Percentiles rank a stretch among this genome's conserved stretches.
Conservation (phyloP, 2,329 filamentous ascomycete genomes). For the Fusarium sp. region DNA sequence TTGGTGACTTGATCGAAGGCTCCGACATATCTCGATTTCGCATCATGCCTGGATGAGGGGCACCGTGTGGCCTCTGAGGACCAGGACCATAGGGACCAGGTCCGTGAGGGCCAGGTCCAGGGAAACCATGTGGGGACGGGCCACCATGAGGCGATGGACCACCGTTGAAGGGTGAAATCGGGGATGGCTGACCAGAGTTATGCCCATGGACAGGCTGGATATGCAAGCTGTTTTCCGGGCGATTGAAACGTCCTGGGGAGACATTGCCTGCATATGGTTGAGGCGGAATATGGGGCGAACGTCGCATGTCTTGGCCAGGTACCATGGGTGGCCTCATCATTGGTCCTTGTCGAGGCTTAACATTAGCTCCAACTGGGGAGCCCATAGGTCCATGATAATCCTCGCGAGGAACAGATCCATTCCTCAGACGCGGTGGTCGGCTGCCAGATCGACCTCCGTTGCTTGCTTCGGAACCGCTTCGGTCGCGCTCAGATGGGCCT, state of each 20-base stretch:
- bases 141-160: constrained; percentile 20
- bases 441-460: constrained; percentile 53
- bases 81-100: constrained; percentile 1
- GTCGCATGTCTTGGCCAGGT: constrained; percentile 55
- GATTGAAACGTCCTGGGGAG: constrained; percentile 39
- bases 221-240: constrained; percentile 35
- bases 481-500: constrained; percentile 56
- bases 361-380: constrained; percentile 38
- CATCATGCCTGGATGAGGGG: constrained; percentile 43
- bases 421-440: constrained; percentile 53
- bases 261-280: constrained; percentile 46
- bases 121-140: constrained; percentile 26
- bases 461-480: constrained; percentile 66
- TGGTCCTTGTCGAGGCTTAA: constrained; percentile 43
- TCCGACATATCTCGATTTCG: constrained; percentile 61
- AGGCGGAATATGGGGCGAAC: constrained; percentile 59
- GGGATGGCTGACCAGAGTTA: constrained; percentile 55
- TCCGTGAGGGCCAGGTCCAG: constrained; percentile 16
- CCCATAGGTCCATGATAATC: constrained; percentile 46
- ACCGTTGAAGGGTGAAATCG: constrained; percentile 52
- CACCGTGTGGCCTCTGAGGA: constrained; percentile 23
- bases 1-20: constrained; percentile 58
- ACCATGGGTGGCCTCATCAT: constrained; percentile 57
- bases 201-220: constrained; percentile 41
- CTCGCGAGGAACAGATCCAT: constrained; percentile 51